Conservation (phyloP, 139 green algal species). For the Penium margaritaceum region DNA sequence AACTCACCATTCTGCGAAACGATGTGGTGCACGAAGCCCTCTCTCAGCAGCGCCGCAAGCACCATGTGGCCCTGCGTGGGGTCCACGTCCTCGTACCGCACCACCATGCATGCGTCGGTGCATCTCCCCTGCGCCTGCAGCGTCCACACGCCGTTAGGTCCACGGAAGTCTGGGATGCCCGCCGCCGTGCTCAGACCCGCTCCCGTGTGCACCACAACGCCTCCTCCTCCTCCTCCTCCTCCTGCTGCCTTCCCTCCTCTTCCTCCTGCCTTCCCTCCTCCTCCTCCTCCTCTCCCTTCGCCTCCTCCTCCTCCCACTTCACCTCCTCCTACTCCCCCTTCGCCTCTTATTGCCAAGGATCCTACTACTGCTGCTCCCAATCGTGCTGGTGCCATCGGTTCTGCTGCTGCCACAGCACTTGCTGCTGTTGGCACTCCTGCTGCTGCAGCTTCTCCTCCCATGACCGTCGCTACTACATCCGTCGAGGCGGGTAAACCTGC, state of each 20-base stretch:
- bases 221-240: no score
- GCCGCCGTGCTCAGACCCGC: constrained; percentile 82
- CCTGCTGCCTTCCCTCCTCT: no score
- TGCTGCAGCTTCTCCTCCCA: neutral
- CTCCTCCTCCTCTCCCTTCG: neutral
- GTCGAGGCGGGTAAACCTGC: neutral
- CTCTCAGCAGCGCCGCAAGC: constrained; percentile 47
- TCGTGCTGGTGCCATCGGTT: neutral
- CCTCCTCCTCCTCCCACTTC: neutral
- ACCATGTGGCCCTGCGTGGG: constrained; percentile 74
- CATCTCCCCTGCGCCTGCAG: constrained; percentile 48
- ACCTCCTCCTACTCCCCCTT: neutral
- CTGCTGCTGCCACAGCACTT: neutral
- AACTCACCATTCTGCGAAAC: constrained; percentile 38
- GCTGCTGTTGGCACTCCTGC: neutral
- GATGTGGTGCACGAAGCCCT: constrained; percentile 18
- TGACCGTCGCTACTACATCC: neutral
- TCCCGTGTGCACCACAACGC: constrained; percentile 75
- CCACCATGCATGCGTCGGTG: constrained; percentile 54
- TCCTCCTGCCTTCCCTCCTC: no score
- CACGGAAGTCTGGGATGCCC: constrained; percentile 87
- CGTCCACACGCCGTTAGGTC: constrained; percentile 89
- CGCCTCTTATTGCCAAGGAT: neutral
- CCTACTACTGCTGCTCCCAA: no score
- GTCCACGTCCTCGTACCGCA: constrained; percentile 64